These are phyloP conservation scores for Corrigiola litoralis DNA, from an alignment of 179 eudicot genomes.

Conservation along the genomic window DNA sequence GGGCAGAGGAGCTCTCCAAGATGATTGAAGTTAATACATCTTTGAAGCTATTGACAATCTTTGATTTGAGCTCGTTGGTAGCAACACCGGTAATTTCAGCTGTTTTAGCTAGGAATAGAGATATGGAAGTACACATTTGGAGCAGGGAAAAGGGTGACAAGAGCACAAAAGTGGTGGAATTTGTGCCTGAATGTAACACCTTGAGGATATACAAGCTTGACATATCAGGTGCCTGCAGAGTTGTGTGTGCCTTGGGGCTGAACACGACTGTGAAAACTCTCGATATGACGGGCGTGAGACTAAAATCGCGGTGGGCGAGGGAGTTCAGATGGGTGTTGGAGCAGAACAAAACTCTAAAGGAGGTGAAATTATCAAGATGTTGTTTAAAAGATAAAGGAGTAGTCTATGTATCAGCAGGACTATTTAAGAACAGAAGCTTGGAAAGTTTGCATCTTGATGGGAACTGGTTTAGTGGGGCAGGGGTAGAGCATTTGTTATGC, in stretches of 20 bases:
- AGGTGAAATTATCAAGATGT: slow-evolving; percentile 63
- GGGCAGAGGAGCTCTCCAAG: slow-evolving; percentile 86
- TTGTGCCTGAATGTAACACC: slow-evolving; percentile 55
- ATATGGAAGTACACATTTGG: slow-evolving; percentile 81
- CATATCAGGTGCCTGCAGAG: slow-evolving; percentile 57
- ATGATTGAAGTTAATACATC: slow-evolving; percentile 84
- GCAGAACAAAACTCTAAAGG: slow-evolving; percentile 63
- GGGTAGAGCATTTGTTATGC: slow-evolving; percentile 80
- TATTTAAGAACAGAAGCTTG: slow-evolving; percentile 63
- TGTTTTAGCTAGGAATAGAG: slow-evolving; percentile 75
- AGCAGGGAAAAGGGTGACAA: slow-evolving; percentile 40
- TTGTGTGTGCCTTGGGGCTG: slow-evolving; percentile 71
- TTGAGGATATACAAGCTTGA: slow-evolving; percentile 56
- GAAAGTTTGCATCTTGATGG: slow-evolving; percentile 55
- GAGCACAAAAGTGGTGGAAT: slow-evolving; percentile 65
- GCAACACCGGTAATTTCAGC: slow-evolving; percentile 80
- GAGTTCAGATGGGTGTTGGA: slow-evolving; percentile 84
- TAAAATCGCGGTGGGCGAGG: slow-evolving; percentile 83
- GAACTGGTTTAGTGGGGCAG: slow-evolving; percentile 65
- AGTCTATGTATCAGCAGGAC: slow-evolving; percentile 80
- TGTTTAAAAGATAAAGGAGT: slow-evolving; percentile 72
- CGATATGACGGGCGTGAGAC: slow-evolving; percentile 70
- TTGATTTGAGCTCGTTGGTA: slow-evolving; percentile 52
- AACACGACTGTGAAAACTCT: slow-evolving; percentile 69
- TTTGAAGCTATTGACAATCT: slow-evolving; percentile 55